Base-by-base conservation (phyloP, 441 rosid species). In the Isatis lusitanica region DNA sequence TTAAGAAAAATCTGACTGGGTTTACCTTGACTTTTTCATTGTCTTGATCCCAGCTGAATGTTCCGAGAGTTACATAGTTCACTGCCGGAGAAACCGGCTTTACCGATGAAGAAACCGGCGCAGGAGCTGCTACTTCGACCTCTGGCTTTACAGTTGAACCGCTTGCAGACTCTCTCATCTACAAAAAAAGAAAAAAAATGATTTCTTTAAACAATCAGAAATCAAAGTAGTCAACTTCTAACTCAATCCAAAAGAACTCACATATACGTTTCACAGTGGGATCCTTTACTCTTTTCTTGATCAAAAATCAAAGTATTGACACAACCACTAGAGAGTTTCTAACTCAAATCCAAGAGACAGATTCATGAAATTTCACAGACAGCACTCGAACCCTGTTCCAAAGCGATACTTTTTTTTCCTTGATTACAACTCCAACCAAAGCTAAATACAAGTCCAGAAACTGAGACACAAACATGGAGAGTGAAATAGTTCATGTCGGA, bases 11-110 rank as follows among this genome's bases (percentile, higher is more conserved):
- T 26, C 10, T 50, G 42, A 26, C 15, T 44, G 4, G 4, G 33
- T 33, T 68, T 26, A 92, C 99, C 98, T 92, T 94, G 74, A 92
- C 87, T 85, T 89, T 94, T 28, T 92, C 97, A 74, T 73, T 86
- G 74, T 94, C 99, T 84, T 94, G 97, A 80, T 94, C 99, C 94
- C 93, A 94, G 85, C 97, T 90, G 73, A 92, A 94, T 10, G 98
- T 85, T 71, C 82, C 85, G 10, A 94, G 86, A 2, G 96, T 69
- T 6, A 72, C 68, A 64, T 92, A 94, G 61, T 39, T 87, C 73
- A 68, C 4, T 2, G 81, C 47, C 12, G 85, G 80, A 21, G 60
- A 48, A 51, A 76, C 40, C 4, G 85, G 81, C 67, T 86, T 84
- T n/a, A 59, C 87, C 21, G 83, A 73, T 7, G 86, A 50, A 11